These are phyloP conservation scores for Fusarium poae DNA, from an alignment of 2,329 filamentous ascomycete species.

Conservation along the genomic window DNA sequence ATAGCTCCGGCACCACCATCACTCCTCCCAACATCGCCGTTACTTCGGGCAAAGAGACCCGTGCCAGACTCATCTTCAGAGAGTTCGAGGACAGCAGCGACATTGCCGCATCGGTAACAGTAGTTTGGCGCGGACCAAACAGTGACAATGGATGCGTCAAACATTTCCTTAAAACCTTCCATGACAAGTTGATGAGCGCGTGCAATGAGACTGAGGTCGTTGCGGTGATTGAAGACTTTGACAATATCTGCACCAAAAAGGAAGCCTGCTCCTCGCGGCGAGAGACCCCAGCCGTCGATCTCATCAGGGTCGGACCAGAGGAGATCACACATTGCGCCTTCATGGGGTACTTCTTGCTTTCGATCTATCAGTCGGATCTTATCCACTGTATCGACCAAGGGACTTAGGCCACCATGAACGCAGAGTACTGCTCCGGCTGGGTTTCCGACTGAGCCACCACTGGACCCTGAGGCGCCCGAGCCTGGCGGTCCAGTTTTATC, in stretches of 20 bases:
- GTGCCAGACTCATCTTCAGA: conserved; percentile 86
- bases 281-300: conserved; percentile 96
- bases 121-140: conserved; percentile 99
- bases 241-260: conserved; percentile 96
- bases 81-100: conserved; percentile 93
- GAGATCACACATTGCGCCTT: conserved; percentile 98
- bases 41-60: conserved; percentile 76
- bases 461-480: conserved; percentile 80
- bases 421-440: conserved; percentile 88
- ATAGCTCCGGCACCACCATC: conserved; percentile 64
- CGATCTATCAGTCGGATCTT: conserved; percentile 95
- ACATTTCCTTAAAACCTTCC: conserved; percentile 99
- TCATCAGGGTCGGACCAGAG: conserved; percentile 99
- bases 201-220: conserved; percentile 91
- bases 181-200: conserved; percentile 97
- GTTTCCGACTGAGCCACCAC: conserved; percentile 73
- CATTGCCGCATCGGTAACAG: conserved; percentile 95
- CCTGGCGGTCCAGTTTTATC: conserved; percentile 77
- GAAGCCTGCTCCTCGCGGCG: conserved; percentile 93
- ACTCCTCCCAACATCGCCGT: conserved; percentile 75
- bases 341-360: conserved; percentile 98
- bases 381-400: conserved; percentile 91
- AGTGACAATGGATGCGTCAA: conserved; percentile 93
- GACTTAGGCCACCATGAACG: conserved; percentile 93
- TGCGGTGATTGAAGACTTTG: conserved; percentile 93